These are phyloP conservation scores for Ceratobasidium sp. DNA, from an alignment of 1,284 basidiomycete genomes.

Conservation along the genomic window DNA sequence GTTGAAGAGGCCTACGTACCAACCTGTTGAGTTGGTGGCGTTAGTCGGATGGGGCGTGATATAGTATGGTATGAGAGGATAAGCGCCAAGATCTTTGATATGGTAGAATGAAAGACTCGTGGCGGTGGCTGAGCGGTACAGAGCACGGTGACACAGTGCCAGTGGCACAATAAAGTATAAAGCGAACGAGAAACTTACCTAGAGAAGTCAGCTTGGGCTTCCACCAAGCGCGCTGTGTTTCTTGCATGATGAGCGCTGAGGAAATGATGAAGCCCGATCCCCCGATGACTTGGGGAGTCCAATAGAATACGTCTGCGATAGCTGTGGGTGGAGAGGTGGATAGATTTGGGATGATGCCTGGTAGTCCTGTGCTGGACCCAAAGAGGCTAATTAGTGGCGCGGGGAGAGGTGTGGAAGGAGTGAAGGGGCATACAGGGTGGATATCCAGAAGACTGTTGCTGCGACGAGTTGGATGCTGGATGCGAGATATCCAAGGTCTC, in stretches of 20 bases:
- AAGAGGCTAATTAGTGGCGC: background rate
- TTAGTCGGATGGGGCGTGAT: no score
- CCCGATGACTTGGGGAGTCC: slow-evolving; percentile 71
- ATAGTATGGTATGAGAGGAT: no score
- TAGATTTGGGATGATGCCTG: slow-evolving; percentile 61
- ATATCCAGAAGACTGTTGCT: slow-evolving; percentile 71
- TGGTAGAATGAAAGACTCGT: no score
- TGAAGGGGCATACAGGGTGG: slow-evolving; percentile 58
- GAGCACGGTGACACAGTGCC: no score
- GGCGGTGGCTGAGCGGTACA: no score
- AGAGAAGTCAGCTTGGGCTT: slow-evolving; percentile 52
- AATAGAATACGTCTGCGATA: slow-evolving; percentile 60
- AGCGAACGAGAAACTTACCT: slow-evolving; percentile 55
- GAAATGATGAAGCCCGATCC: slow-evolving; percentile 69
- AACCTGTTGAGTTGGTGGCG: background rate
- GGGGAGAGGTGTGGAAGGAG: slow-evolving; percentile 3
- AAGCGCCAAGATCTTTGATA: no score
- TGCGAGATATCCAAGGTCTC: slow-evolving; percentile 69
- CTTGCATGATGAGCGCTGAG: slow-evolving; percentile 67
- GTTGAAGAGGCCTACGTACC: slow-evolving; percentile 66
- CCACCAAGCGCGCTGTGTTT: slow-evolving; percentile 70
- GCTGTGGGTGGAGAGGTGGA: slow-evolving; percentile 59
- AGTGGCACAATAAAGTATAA: slow-evolving; percentile 18
- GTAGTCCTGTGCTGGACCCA: slow-evolving; percentile 62
- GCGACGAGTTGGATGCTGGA: slow-evolving; percentile 66